These are phyloP conservation scores for Porogramme epimiltina DNA, from an alignment of 1,284 basidiomycete species.

Conservation along the genomic window DNA sequence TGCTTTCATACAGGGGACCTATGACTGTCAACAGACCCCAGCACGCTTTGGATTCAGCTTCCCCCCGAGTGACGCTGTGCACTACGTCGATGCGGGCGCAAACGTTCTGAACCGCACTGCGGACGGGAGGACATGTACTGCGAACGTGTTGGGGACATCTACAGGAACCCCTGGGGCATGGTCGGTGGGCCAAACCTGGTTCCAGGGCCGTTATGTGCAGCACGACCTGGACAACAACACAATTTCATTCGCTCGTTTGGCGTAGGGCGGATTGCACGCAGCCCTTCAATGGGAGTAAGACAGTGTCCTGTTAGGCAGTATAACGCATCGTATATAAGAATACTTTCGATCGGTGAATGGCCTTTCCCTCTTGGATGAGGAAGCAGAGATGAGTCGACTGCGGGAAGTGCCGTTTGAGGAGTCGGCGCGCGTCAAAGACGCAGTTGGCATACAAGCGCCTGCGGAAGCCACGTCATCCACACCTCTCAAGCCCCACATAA, in stretches of 20 bases:
- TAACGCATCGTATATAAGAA: no score
- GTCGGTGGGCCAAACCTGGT: slow-evolving; percentile 22
- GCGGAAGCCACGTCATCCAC: no score
- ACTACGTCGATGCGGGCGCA: slow-evolving; percentile 19
- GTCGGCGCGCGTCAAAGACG: no score
- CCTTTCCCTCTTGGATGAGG: no score
- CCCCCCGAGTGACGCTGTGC: slow-evolving; percentile 14
- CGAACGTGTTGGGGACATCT: slow-evolving; percentile 21
- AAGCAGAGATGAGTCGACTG: no score
- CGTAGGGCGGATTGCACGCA: no score
- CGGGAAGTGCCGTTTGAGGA: no score
- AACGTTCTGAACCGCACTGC: slow-evolving; percentile 21
- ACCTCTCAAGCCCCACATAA: no score
- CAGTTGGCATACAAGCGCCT: no score
- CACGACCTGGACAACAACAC: slow-evolving; percentile 16
- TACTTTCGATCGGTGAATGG: no score
- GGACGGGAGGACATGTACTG: slow-evolving; percentile 17
- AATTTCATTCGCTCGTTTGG: slow-evolving; percentile 15
- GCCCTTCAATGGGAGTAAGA: no score
- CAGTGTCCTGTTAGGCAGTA: no score
- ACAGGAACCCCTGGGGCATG: slow-evolving; percentile 10
- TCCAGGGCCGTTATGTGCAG: slow-evolving; percentile 21
- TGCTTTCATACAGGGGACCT: slow-evolving; percentile 17
- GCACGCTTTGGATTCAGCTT: slow-evolving; percentile 22
- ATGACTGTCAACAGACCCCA: slow-evolving; percentile 16